phyloP scores from a whole-genome alignment of 2,329 filamentous ascomycete genomes.

The Diaporthe australafricana region DNA sequence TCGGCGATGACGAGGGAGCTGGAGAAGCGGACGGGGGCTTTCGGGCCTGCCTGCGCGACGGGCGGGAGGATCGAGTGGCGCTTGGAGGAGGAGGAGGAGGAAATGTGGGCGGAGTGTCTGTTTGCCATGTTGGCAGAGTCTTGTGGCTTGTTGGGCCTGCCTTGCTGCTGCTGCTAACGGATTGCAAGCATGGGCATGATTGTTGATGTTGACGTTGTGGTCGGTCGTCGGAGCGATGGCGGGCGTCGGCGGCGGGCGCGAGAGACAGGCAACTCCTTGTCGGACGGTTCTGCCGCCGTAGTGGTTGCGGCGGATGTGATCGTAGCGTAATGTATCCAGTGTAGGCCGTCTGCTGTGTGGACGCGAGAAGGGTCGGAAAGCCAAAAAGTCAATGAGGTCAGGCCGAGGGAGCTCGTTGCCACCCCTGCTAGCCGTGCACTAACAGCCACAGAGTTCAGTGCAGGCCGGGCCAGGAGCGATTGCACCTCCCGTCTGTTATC shows the following conservation, averaged over 20 bases:
- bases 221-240: constrained; percentile 24
- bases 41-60: constrained; percentile 64
- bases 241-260: neutral
- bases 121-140: neutral
- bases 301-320: neutral
- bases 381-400: constrained; percentile 28
- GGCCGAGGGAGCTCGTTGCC: constrained; percentile 23
- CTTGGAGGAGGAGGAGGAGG: constrained; percentile 57
- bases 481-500: constrained; percentile 9
- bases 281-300: neutral
- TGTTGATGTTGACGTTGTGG: constrained; percentile 23
- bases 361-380: neutral
- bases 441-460: neutral
- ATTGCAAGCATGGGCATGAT: neutral
- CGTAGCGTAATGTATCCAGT: neutral
- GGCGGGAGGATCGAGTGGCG: constrained; percentile 68
- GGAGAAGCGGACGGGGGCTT: constrained; percentile 72
- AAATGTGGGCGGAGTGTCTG: constrained; percentile 51
- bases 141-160: neutral
- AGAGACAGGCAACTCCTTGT: constrained; percentile 8
- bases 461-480: neutral
- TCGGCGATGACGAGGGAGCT: constrained; percentile 72
- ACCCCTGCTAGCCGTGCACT: constrained; percentile 22
- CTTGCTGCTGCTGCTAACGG: neutral
- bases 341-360: neutral